Evolutionary conservation across 164 flowering plant species (phyloP).

Genomic region (Vitis cinerea): DNA sequence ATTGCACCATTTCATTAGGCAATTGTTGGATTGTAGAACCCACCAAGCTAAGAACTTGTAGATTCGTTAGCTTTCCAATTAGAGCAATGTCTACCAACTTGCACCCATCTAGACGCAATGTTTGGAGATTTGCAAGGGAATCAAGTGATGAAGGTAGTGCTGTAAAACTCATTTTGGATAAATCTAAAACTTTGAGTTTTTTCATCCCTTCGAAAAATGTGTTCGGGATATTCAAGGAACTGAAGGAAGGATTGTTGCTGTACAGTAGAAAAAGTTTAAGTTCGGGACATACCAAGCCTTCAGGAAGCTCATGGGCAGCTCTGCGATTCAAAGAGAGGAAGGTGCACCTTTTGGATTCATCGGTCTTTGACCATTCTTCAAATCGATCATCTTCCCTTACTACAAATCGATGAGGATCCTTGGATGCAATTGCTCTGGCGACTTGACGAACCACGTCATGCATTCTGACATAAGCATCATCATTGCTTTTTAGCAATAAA

Average conservation of each 20-base stretch:
- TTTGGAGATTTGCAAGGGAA: constrained; percentile 9
- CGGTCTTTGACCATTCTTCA: neutral
- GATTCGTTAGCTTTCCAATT: constrained; percentile 11
- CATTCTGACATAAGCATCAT: too few relatives aligned
- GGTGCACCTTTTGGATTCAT: neutral
- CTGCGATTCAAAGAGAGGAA: neutral
- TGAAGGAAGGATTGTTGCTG: too few relatives aligned
- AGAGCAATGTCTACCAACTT: neutral
- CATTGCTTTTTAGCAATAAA: too few relatives aligned
- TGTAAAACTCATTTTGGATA: neutral
- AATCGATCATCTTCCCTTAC: neutral
- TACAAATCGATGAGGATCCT: neutral
- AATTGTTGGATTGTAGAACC: constrained; percentile 5
- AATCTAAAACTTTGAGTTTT: constrained; percentile 17
- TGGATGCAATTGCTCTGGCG: too few relatives aligned
- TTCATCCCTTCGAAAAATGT: constrained; percentile 12
- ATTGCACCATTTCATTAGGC: constrained; percentile 15
- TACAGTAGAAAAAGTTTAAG: neutral
- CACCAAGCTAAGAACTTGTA: constrained; percentile 15
- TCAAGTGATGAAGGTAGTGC: constrained; percentile 1
- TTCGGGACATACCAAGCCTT: constrained; percentile 6
- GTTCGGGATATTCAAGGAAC: neutral
- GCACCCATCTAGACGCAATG: constrained; percentile 8
- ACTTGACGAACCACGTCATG: too few relatives aligned
- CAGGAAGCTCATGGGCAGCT: constrained; percentile 9